Evolutionary conservation across 2,329 filamentous ascomycete genomes (phyloP), one percentile per base, ranked within the genome.

Genomic region (Kalaharituber pfeilii): DNA sequence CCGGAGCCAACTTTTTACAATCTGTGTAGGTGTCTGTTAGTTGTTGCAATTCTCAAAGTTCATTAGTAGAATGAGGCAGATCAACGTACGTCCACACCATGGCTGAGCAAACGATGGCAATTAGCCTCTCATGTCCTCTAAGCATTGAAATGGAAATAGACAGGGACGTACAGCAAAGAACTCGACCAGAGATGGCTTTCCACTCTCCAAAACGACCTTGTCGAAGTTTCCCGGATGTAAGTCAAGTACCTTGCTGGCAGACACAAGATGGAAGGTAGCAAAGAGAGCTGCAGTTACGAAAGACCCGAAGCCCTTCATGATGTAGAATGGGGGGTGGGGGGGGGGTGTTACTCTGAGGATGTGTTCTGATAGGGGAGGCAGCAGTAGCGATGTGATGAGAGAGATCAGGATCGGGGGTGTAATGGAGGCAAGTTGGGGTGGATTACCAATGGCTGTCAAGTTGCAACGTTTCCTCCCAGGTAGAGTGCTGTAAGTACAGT

Each of bases 101-200:
- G 63, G 62, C 63, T 64, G 56, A 51, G 47, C 36, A 26, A 47
- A 22, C 27, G 15, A 22, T 58, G 24, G 59, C 50, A 33, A 54
- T 33, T 15, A 42, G 24, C 44, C 44, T 5, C 27, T 49, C 26
- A 30, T 30, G 55, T 26, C 20, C 22, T 49, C n/a, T n/a, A 27
- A 30, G 15, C 51, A 50, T 20, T 29, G 25, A 26, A 15, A 45
- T 7, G 11, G 15, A 15, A 39, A 11, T 29, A 22, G 56, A 18
- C 28, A 33, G 29, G 18, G 18, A 62, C 63, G 53, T 45, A 64
- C 72, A 29, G 91, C 91, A 67, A 94, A 96, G 78, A 98, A 98
- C 70, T 96, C 88, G 64, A 96, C 87, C 25, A 98, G 81, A 0
- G 91, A 88, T 44, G 91, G 89, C 74, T 94, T 96, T 70, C 87